A percentile compares a stretch with the other conserved stretches of the same genome.
phyloP scores from a whole-genome alignment of 140 eudicot genomes.

The Senecio squalidus region DNA sequence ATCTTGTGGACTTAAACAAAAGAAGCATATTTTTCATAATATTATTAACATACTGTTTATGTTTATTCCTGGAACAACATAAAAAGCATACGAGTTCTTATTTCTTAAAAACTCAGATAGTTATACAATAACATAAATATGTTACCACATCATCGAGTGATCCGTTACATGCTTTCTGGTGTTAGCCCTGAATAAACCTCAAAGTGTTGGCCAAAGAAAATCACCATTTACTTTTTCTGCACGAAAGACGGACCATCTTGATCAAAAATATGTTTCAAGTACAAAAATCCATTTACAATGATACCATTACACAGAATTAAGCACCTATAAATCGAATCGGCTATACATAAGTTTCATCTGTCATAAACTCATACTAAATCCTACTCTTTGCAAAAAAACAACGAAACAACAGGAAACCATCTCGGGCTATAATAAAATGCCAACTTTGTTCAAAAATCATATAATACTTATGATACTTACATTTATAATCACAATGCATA shows the following conservation, averaged over 20 bases:
- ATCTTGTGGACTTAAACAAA: background rate
- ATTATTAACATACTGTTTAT: background rate
- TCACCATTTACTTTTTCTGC: background rate
- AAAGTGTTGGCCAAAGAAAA: background rate
- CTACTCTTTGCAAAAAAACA: too few relatives aligned
- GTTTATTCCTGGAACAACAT: background rate
- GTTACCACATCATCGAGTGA: conserved; percentile 17
- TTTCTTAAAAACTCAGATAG: background rate
- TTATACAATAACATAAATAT: background rate
- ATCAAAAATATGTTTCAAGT: background rate
- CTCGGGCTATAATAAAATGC: too few relatives aligned
- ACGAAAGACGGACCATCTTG: background rate
- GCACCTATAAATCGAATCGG: background rate
- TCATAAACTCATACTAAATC: background rate
- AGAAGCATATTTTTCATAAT: background rate
- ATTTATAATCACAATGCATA: too few relatives aligned
- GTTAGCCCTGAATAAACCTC: background rate
- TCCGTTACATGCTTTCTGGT: conserved; percentile 7
- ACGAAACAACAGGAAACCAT: too few relatives aligned
- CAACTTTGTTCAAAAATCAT: too few relatives aligned
- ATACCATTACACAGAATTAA: background rate
- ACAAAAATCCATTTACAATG: background rate
- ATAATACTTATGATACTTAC: too few relatives aligned
- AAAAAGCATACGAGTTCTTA: background rate
- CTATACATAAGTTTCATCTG: background rate